phyloP scores from a whole-genome alignment of 1,284 basidiomycete genomes.

The Amylostereum chailletii region DNA sequence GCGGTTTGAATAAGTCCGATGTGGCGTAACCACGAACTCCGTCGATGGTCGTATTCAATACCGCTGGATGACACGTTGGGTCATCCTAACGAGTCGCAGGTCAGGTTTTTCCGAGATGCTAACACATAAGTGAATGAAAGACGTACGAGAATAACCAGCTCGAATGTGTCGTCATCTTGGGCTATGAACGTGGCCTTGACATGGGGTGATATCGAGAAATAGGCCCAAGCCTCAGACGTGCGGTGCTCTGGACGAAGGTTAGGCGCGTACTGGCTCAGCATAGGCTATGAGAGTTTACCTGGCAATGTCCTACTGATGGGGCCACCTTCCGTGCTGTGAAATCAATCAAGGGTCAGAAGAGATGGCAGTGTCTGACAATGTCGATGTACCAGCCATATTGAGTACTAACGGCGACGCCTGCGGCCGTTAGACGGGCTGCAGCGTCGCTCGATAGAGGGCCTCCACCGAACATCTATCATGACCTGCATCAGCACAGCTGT shows the following conservation, averaged over 20 bases:
- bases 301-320: too few species aligned
- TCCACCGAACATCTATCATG: too few species aligned
- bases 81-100: neutral
- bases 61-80: conserved; percentile 6
- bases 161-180: conserved; percentile 7
- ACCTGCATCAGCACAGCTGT: too few species aligned
- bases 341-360: too few species aligned
- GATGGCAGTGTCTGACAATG: too few species aligned
- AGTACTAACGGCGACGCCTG: too few species aligned
- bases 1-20: conserved; percentile 32
- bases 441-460: too few species aligned
- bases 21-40: conserved; percentile 21
- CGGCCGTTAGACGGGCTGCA: too few species aligned
- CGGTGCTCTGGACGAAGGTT: neutral
- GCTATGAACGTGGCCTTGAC: conserved; percentile 6
- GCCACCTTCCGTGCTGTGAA: too few species aligned
- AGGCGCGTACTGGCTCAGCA: neutral
- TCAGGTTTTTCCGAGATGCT: neutral
- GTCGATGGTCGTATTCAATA: conserved; percentile 17
- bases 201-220: conserved; percentile 7
- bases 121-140: neutral
- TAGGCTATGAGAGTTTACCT: too few species aligned
- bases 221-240: conserved; percentile 10
- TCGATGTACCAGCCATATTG: too few species aligned
- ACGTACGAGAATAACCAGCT: conserved; percentile 11